Conservation (phyloP, 2,329 filamentous ascomycete genomes). For the Verticillium longisporum region DNA sequence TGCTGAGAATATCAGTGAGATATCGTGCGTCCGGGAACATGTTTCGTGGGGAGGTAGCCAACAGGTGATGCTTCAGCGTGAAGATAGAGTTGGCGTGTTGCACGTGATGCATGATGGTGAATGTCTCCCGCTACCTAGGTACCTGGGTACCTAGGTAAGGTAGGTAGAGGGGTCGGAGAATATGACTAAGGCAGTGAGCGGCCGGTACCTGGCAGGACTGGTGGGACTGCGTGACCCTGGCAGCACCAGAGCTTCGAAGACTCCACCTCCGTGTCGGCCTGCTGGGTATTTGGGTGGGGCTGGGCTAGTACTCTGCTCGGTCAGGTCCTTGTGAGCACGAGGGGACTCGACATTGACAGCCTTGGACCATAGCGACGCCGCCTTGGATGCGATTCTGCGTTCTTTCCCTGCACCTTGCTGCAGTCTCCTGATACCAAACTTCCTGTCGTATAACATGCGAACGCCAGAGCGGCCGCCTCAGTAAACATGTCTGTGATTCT, state of each 20-base stretch:
- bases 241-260: too few relatives aligned
- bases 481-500: constrained; percentile 53
- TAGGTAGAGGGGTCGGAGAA: background rate
- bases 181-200: too few relatives aligned
- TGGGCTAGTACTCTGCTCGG: background rate
- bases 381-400: background rate
- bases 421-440: background rate
- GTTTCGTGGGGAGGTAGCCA: too few relatives aligned
- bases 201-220: too few relatives aligned
- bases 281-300: background rate
- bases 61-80: too few relatives aligned
- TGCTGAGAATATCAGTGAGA: too few relatives aligned
- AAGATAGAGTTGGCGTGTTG: too few relatives aligned
- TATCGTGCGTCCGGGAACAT: too few relatives aligned
- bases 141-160: background rate
- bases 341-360: background rate
- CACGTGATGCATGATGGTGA: too few relatives aligned
- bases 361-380: background rate
- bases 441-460: constrained; percentile 8
- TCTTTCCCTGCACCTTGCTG: background rate
- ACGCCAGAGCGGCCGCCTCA: constrained; percentile 2
- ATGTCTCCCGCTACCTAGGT: too few relatives aligned
- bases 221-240: too few relatives aligned
- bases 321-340: background rate
- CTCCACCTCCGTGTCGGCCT: too few relatives aligned